Conservation (phyloP, 139 green algal genomes). For the Picochlorum costavermella region DNA sequence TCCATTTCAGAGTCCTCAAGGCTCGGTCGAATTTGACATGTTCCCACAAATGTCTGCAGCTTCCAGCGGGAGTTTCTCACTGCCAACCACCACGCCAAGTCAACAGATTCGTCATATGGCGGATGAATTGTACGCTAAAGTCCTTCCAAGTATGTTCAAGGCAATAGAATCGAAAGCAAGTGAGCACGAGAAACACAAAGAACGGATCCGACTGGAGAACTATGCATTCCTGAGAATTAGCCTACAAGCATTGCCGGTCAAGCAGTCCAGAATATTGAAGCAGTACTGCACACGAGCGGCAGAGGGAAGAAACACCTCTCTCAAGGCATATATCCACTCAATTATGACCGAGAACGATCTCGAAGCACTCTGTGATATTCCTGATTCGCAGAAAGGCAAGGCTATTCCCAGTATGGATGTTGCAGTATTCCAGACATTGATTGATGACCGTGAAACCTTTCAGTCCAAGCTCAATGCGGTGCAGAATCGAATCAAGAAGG, state of each 20-base stretch:
- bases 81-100: no score
- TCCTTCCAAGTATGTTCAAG: constrained; percentile 21
- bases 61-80: no score
- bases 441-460: no score
- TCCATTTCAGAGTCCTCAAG: background rate
- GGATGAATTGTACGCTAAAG: constrained; percentile 14
- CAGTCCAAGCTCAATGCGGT: no score
- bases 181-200: constrained; percentile 36
- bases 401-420: no score
- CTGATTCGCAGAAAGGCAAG: no score
- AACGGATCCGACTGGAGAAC: constrained; percentile 40
- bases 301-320: constrained; percentile 7
- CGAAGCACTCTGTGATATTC: no score
- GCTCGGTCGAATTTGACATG: no score
- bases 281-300: background rate
- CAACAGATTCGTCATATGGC: background rate
- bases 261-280: background rate
- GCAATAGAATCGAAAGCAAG: constrained; percentile 30
- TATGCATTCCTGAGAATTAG: constrained; percentile 22
- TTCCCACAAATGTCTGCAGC: no score
- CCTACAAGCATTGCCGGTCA: constrained; percentile 13
- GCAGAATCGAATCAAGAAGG: no score
- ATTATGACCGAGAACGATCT: no score
- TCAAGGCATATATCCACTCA: constrained; percentile 24
- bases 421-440: no score